These are phyloP conservation scores for Parascedosporium putredinis DNA, from an alignment of 2,329 filamentous ascomycete species.

Conservation along the genomic window DNA sequence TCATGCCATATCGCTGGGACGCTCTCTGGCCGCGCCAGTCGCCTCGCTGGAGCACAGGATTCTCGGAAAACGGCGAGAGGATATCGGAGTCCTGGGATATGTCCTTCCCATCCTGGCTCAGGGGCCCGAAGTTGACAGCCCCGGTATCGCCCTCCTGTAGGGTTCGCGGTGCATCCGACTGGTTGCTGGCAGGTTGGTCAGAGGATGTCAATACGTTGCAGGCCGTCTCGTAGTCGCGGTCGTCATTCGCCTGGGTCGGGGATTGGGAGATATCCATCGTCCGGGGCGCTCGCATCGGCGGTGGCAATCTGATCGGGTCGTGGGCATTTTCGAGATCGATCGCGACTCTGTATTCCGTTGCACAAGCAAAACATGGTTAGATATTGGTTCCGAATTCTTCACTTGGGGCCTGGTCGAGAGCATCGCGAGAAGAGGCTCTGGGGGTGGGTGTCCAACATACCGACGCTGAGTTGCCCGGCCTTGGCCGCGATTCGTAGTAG, in stretches of 20 bases:
- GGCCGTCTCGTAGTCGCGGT: conserved; percentile 43
- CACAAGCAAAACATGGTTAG: too few species aligned
- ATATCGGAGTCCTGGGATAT: conserved; percentile 30
- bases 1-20: conserved; percentile 19
- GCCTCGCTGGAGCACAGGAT: conserved; percentile 17
- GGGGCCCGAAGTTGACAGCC: conserved; percentile 33
- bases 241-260: conserved; percentile 46
- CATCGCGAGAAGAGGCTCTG: too few species aligned
- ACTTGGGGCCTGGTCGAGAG: too few species aligned
- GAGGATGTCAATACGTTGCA: conserved; percentile 14
- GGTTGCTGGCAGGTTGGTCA: conserved; percentile 19
- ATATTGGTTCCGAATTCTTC: too few species aligned
- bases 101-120: conserved; percentile 24
- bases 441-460: neutral
- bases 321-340: neutral
- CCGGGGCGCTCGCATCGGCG: neutral
- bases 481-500: neutral
- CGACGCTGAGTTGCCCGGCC: neutral
- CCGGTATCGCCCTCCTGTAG: conserved; percentile 39
- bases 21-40: conserved; percentile 26
- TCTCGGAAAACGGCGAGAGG: conserved; percentile 13
- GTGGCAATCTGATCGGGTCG: neutral
- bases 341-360: neutral
- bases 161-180: conserved; percentile 19
- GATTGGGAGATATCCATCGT: conserved; percentile 16